These are phyloP conservation scores for Plasmodium gallinaceum DNA, from an alignment of 169 alveolate species.

Conservation along the genomic window DNA sequence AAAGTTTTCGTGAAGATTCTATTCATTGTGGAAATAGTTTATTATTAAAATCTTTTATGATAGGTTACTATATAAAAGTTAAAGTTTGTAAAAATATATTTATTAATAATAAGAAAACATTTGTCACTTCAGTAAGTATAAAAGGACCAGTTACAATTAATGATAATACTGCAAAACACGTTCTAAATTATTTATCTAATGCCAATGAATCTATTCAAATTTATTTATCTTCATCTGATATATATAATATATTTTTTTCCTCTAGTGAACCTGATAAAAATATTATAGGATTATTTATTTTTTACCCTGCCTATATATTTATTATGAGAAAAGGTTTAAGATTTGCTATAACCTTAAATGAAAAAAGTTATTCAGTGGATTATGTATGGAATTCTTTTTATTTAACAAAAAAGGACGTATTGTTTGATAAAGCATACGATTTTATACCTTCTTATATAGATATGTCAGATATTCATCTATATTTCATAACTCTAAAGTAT, in stretches of 20 bases:
- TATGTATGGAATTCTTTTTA: slow-evolving; percentile 67
- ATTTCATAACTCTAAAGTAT: slow-evolving; percentile 40
- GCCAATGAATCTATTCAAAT: slow-evolving; percentile 52
- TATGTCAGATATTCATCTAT: slow-evolving; percentile 47
- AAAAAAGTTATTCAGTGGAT: slow-evolving; percentile 69
- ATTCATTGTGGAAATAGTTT: slow-evolving; percentile 77
- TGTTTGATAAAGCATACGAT: slow-evolving; percentile 43
- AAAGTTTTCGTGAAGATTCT: slow-evolving; percentile 63
- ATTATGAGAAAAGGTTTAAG: slow-evolving; percentile 66
- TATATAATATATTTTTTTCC: slow-evolving; percentile 62
- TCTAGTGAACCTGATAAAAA: slow-evolving; percentile 19
- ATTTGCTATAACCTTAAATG: slow-evolving; percentile 59
- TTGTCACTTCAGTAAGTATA: slow-evolving; percentile 76
- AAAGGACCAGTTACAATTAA: slow-evolving; percentile 82
- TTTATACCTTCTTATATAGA: slow-evolving; percentile 62
- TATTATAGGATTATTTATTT: slow-evolving; percentile 54
- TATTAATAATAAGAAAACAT: slow-evolving; percentile 75
- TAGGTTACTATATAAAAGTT: slow-evolving; percentile 81
- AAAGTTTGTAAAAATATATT: slow-evolving; percentile 81
- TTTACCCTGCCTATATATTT: slow-evolving; percentile 65
- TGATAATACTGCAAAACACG: slow-evolving; percentile 78
- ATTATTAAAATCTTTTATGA: slow-evolving; percentile 82
- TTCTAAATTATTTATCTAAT: slow-evolving; percentile 79
- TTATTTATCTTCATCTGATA: slow-evolving; percentile 52
- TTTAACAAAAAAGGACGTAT: slow-evolving; percentile 50